phyloP scores from a whole-genome alignment of 129 eudicot species.

The Silybum marianum region DNA sequence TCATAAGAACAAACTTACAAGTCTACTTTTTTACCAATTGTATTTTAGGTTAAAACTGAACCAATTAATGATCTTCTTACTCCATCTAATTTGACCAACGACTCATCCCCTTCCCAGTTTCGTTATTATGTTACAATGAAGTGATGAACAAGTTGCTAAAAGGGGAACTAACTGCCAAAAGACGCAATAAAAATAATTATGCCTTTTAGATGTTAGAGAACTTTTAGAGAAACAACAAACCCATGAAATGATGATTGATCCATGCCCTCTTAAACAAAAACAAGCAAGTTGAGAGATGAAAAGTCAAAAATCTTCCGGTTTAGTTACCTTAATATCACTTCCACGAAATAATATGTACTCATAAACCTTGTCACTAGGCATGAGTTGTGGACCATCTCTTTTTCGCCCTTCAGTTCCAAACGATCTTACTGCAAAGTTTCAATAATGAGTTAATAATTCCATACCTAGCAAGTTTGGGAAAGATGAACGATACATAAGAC shows the following conservation, averaged over 20 bases:
- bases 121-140: neutral
- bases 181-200: neutral
- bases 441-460: conserved; percentile 11
- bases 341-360: conserved; percentile 93
- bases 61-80: neutral
- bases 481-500: neutral
- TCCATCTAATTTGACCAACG: neutral
- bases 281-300: neutral
- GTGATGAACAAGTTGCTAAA: neutral
- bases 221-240: neutral
- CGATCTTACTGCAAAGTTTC: conserved; percentile 67
- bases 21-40: neutral
- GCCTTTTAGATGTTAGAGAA: neutral
- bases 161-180: neutral
- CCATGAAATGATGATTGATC: neutral
- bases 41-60: neutral
- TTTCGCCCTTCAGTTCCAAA: conserved; percentile 94
- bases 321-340: conserved; percentile 82
- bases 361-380: conserved; percentile 83
- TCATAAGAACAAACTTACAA: neutral
- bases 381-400: conserved; percentile 85
- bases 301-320: conserved; percentile 3
- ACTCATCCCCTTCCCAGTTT: neutral
- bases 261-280: neutral
- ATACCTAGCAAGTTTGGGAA: neutral